phyloP scores from a whole-genome alignment of 1,139 yeast species.

The Taiozyma sp. region DNA sequence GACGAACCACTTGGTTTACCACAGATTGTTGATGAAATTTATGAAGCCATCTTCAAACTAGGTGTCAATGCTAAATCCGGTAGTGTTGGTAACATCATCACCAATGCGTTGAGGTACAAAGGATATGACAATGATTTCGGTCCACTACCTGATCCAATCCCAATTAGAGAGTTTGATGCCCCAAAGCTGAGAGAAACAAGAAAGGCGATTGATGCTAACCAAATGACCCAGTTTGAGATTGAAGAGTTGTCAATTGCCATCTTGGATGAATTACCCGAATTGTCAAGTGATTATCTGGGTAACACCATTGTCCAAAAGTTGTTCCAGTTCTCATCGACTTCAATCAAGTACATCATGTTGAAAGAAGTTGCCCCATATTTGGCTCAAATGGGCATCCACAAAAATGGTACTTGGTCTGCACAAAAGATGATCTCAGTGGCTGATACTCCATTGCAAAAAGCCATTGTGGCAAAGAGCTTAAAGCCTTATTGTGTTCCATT shows the following conservation, averaged over 20 bases:
- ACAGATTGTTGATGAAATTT: slow-evolving; percentile 21
- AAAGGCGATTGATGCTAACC: slow-evolving; percentile 42
- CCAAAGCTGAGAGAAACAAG: slow-evolving; percentile 66
- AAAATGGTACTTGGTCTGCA: slow-evolving; percentile 99
- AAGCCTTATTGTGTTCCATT: slow-evolving; percentile 80
- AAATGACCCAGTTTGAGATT: slow-evolving; percentile 44
- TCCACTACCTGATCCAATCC: slow-evolving; percentile 61
- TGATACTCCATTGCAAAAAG: slow-evolving; percentile 61
- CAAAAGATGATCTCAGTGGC: slow-evolving; percentile 88
- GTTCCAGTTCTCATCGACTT: slow-evolving; percentile 65
- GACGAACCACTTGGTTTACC: slow-evolving; percentile 13
- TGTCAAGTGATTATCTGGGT: slow-evolving; percentile 90
- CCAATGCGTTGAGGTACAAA: slow-evolving; percentile 31
- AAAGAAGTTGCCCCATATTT: slow-evolving; percentile 72
- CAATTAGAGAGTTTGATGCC: slow-evolving; percentile 73
- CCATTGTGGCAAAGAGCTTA: slow-evolving; percentile 61
- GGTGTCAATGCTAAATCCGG: slow-evolving; percentile 27
- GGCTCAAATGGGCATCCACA: slow-evolving; percentile 91
- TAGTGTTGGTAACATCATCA: slow-evolving; percentile 29
- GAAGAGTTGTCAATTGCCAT: slow-evolving; percentile 82
- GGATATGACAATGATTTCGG: slow-evolving; percentile 49
- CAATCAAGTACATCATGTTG: slow-evolving; percentile 76
- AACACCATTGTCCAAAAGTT: slow-evolving; percentile 93
- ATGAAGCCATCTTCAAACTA: slow-evolving; percentile 23
- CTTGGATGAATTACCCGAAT: slow-evolving; percentile 85